Base-by-base conservation (phyloP, 73 alveolate species). In the Paraurostyla sp. region DNA sequence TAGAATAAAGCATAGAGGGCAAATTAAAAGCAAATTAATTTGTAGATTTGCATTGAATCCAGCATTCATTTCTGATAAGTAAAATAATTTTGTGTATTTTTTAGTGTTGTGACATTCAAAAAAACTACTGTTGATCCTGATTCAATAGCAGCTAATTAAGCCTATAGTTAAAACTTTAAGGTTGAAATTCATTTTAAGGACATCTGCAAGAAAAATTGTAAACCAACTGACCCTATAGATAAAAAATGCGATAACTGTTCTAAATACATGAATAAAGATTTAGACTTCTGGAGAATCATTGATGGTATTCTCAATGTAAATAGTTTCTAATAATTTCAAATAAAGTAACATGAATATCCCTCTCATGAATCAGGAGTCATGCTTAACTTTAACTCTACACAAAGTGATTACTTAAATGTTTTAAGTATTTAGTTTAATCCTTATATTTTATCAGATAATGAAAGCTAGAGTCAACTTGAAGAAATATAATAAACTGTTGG, bases 1-100 rank as follows among this genome's bases (percentile, higher is more conserved):
- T 42, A 32, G 91, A 32, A 23, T 81, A 15, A 58, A 50, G 83
- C 52, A 60, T 58, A 81, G 49, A 63, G 82, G 83, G 11, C 40
- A 57, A 15, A 40, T 81, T 40, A 60, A 41, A 62, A 60, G 38
- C 25, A 40, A 81, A 36, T 38, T 81, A 18, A 57, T 81, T 58
- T 57, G 91, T 50, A 57, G 91, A 59, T 81, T 81, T 60, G 91
- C 91, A 16, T 41, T 81, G 15, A 58, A 81, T 30, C 52, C 91
- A 9, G 52, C 91, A 27, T 81, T 50, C 33, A 23, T 78, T 52
- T 3, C 29, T 7, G 80, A 52, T 13, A 78, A 78, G 89, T 78
- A 78, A 52, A 20, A 23, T 78, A 9, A 7, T 29, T 29, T 20
- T 52, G 11, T 15, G 13, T 35, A 62, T 30, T 22, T 11, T 23